Evolutionary conservation across 2,329 filamentous ascomycete species (phyloP).

Genomic region (Cadophora sp.): DNA sequence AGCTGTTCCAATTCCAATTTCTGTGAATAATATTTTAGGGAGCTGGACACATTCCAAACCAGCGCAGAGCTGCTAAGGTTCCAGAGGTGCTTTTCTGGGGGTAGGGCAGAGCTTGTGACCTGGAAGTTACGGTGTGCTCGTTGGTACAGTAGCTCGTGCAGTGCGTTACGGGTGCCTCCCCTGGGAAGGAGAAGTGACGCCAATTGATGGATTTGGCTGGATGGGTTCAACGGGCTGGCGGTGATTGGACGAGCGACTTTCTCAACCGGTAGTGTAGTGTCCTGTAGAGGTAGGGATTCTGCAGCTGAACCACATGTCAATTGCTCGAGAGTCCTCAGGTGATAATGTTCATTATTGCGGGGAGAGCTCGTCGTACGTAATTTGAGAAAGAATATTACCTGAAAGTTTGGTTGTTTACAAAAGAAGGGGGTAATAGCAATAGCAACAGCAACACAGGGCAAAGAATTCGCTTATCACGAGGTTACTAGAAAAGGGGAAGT

Average conservation of each 20-base stretch:
- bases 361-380: conserved; percentile 14
- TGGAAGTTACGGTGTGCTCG: conserved; percentile 22
- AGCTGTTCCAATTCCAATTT: conserved; percentile 15
- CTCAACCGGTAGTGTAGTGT: conserved; percentile 6
- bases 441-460: background rate
- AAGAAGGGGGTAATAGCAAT: conserved; percentile 8
- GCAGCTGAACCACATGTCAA: conserved; percentile 16
- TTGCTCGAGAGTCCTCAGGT: conserved; percentile 4
- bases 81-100: background rate
- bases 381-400: conserved; percentile 12
- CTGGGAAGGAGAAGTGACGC: conserved; percentile 14
- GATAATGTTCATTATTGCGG: background rate
- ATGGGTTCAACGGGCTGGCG: conserved; percentile 10
- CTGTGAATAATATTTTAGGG: conserved; percentile 16
- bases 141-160: conserved; percentile 7
- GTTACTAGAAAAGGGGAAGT: background rate
- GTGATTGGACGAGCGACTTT: conserved; percentile 6
- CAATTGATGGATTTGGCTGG: conserved; percentile 8
- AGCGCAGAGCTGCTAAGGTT: conserved; percentile 11
- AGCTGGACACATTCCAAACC: conserved; percentile 14
- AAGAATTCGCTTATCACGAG: conserved; percentile 11
- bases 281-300: too few relatives aligned
- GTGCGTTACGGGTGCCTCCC: background rate
- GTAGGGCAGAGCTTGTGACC: conserved; percentile 22
- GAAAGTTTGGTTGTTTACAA: conserved; percentile 8